Evolutionary conservation across 2,329 filamentous ascomycete species (phyloP), one percentile per base, ranked within the genome.

Genomic region (Thelonectria rubi): DNA sequence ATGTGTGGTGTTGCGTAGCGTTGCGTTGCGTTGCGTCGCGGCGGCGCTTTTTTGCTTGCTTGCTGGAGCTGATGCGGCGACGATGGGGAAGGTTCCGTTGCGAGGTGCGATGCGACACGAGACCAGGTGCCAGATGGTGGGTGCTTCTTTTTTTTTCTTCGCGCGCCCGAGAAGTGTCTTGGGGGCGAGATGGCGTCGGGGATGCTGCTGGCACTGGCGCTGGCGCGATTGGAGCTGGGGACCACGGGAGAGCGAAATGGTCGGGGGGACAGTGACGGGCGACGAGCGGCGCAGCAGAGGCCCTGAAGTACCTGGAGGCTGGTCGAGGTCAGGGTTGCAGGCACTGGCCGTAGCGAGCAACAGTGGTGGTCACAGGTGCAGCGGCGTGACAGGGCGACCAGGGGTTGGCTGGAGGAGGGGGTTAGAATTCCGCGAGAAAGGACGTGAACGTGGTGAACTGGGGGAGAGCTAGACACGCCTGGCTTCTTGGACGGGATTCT

Each of bases 71-170:
- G 60, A 58, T 62, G 54, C 55, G 55, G 63, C 58, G 64, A 50
- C 49, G 55, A 63, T 61, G 69, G 60, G 60, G 55, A 62, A 64
- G 58, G 61, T 72, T 66, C 61, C 68, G 67, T 71, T 65, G 55
- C 5, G 12, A 66, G 65, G 63, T 67, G 65, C 52, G 59, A 59
- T 72, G 69, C 65, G 66, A 70, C 69, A 72, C 68, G 63, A 72
- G 68, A 72, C 69, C 62, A 70, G 65, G 68, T 69, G 67, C 66
- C 66, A 61, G 63, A 30, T 30, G 10, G n/a, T 65, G 64, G 17
- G 62, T 65, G 67, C 67, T n/a, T n/a, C n/a, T n/a, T n/a, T n/a
- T n/a, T 70, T 14, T 57, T 21, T 20, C 3, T n/a, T 17, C 49
- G 43, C 46, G 53, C 47, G 43, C 14, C 14, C 24, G 32, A 39